phyloP scores from a whole-genome alignment of 257 asterid species.

The Solanum pinnatisectum region DNA sequence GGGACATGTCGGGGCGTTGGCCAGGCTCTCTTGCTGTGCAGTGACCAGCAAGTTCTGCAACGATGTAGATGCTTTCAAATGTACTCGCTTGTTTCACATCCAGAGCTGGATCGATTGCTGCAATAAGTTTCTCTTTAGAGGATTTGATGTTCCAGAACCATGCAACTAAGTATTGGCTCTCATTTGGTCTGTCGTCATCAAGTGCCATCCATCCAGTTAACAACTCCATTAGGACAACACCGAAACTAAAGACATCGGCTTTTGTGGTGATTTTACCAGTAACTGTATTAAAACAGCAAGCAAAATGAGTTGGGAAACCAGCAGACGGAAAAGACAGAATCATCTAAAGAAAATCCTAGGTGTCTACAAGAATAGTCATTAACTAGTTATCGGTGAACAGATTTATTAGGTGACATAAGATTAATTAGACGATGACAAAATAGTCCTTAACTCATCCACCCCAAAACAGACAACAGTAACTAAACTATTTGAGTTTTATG shows the following conservation, averaged over 20 bases:
- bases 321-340: background rate
- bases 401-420: background rate
- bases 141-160: constrained; percentile 81
- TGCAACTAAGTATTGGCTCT: constrained; percentile 72
- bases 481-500: background rate
- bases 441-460: background rate
- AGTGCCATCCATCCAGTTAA: constrained; percentile 75
- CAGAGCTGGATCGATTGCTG: constrained; percentile 51
- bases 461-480: background rate
- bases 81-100: constrained; percentile 37
- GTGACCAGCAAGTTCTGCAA: constrained; percentile 91
- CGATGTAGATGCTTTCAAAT: constrained; percentile 42
- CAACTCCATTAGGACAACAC: constrained; percentile 85
- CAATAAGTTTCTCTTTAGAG: constrained; percentile 45
- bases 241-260: constrained; percentile 83
- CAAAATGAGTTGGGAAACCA: background rate
- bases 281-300: constrained; percentile 32
- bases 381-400: background rate
- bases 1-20: constrained; percentile 90
- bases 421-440: background rate
- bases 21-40: constrained; percentile 78
- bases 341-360: background rate
- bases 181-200: constrained; percentile 71
- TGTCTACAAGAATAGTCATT: background rate
- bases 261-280: constrained; percentile 87